phyloP scores from a whole-genome alignment of 2,329 filamentous ascomycete species.

The Setomelanomma holmii region DNA sequence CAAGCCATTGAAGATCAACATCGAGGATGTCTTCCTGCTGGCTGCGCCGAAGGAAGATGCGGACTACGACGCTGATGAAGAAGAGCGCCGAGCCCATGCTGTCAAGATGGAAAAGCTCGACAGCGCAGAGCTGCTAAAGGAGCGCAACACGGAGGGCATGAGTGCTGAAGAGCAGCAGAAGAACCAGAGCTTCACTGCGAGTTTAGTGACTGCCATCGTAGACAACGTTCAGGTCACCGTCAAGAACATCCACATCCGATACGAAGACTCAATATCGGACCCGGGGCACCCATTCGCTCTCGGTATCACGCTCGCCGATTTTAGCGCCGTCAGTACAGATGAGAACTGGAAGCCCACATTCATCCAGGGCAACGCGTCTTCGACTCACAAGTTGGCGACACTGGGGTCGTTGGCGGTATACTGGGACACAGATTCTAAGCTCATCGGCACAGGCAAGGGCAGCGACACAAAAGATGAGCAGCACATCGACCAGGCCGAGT shows the following conservation, averaged over 20 bases:
- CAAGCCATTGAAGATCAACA: conserved; percentile 91
- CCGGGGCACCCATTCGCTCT: conserved; percentile 94
- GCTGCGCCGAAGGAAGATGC: conserved; percentile 96
- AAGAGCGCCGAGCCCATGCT: conserved; percentile 83
- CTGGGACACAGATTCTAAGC: conserved; percentile 92
- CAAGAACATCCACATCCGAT: conserved; percentile 98
- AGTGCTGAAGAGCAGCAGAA: conserved; percentile 95
- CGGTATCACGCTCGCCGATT: conserved; percentile 90
- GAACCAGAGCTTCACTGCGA: conserved; percentile 96
- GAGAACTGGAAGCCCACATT: conserved; percentile 95
- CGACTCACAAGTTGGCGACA: conserved; percentile 92
- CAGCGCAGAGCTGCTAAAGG: conserved; percentile 92
- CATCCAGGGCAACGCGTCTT: conserved; percentile 82
- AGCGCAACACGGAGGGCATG: conserved; percentile 89
- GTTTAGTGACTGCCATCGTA: conserved; percentile 92
- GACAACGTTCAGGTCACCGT: conserved; percentile 98
- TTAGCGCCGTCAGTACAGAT: conserved; percentile 96
- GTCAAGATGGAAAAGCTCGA: conserved; percentile 99
- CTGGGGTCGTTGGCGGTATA: conserved; percentile 91
- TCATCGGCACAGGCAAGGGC: conserved; percentile 84
- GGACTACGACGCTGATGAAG: conserved; percentile 90
- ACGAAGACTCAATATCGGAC: conserved; percentile 95
- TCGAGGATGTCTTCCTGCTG: conserved; percentile 95
- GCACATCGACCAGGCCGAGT: conserved; percentile 73
- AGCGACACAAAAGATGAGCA: conserved; percentile 66